These are phyloP conservation scores for Malus hybrid DNA, from an alignment of 331 rosid genomes.

Conservation along the genomic window DNA sequence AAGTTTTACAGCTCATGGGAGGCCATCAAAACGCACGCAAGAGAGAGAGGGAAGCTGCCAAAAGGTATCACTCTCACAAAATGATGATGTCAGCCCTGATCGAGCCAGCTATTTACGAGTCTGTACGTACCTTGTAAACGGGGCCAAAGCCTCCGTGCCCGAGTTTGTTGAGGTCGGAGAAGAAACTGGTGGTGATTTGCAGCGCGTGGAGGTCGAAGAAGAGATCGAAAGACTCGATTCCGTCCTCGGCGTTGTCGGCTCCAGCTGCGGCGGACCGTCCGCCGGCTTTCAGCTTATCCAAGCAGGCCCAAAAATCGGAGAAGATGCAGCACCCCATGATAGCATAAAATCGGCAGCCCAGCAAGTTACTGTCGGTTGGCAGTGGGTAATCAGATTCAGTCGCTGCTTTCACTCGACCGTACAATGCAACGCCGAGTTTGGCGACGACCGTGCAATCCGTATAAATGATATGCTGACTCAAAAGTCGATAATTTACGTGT, in stretches of 20 bases:
- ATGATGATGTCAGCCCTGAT: not conserved
- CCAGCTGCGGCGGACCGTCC: not conserved
- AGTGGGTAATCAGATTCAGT: not conserved
- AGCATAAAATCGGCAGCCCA: conserved; percentile 3
- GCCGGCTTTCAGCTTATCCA: conserved; percentile 11
- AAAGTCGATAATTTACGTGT: not conserved
- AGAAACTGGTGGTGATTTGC: conserved; percentile 70
- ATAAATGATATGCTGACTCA: too few relatives aligned
- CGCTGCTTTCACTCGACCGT: not conserved
- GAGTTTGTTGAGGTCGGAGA: conserved; percentile 60
- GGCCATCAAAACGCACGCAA: too few relatives aligned
- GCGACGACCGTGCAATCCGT: too few relatives aligned
- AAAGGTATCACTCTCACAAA: too few relatives aligned
- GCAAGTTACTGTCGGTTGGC: not conserved
- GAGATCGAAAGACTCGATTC: conserved; percentile 24
- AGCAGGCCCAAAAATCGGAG: conserved; percentile 32
- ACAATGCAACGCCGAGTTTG: not conserved
- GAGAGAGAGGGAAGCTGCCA: too few relatives aligned
- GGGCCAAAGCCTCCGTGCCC: conserved; percentile 97
- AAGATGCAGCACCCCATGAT: conserved; percentile 23
- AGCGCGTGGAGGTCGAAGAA: conserved; percentile 49
- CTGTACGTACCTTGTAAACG: not conserved
- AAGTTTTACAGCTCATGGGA: too few relatives aligned
- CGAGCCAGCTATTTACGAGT: not conserved
- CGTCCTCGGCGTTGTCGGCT: conserved; percentile 15